A percentile compares a stretch with the other conserved stretches of the same genome.
phyloP scores from a whole-genome alignment of 352 stramenopile species.

The Blastocystis sp. region DNA sequence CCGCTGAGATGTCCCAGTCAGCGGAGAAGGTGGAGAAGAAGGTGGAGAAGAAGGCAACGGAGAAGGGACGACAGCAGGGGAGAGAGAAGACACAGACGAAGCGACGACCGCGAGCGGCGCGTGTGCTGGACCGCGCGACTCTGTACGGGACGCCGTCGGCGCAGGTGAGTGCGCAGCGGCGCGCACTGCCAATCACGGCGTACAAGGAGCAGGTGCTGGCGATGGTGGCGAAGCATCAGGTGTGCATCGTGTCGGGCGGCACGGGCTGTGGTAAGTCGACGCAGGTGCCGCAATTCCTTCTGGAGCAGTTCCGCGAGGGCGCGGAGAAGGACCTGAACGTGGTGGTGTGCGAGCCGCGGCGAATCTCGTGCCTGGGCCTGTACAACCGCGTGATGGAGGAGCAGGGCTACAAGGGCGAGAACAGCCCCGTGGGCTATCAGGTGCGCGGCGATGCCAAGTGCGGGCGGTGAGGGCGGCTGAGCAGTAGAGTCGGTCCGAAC shows the following conservation, averaged over 20 bases:
- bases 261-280: conserved; percentile 91
- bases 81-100: not conserved
- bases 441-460: conserved; percentile 86
- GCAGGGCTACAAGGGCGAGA: conserved; percentile 74
- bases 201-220: conserved; percentile 81
- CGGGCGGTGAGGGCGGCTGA: conserved; percentile 38
- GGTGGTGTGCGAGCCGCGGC: conserved; percentile 90
- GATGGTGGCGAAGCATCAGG: conserved; percentile 79
- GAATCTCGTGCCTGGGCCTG: conserved; percentile 89
- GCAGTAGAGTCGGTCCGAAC: not conserved
- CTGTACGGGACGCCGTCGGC: conserved; percentile 1
- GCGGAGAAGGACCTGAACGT: conserved; percentile 85
- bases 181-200: conserved; percentile 78
- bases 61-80: not conserved
- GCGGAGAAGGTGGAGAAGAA: not conserved
- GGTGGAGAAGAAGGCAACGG: not conserved
- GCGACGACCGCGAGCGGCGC: not conserved
- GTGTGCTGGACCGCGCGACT: not conserved
- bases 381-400: conserved; percentile 87
- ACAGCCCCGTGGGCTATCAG: conserved; percentile 83
- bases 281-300: conserved; percentile 89
- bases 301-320: conserved; percentile 83
- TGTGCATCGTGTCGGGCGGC: conserved; percentile 89
- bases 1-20: not conserved
- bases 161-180: not conserved